Evolutionary conservation across 1,284 basidiomycete species (phyloP), one percentile per base, ranked within the genome.

Genomic region (Puccinia coronata): DNA sequence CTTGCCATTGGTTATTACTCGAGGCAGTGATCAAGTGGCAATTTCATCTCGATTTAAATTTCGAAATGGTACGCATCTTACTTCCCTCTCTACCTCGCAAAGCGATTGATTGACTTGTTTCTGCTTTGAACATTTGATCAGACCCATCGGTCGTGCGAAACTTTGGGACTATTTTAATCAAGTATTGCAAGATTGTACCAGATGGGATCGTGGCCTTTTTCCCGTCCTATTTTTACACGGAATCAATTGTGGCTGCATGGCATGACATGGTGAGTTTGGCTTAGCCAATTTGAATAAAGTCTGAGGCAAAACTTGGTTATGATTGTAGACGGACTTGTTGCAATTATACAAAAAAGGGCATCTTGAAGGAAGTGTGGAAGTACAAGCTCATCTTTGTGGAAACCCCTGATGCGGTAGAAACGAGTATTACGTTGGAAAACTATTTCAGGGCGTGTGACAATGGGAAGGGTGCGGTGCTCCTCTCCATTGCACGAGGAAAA

Each of bases 131-230:
- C n/a, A n/a, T n/a, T 71, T 34, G 23, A n/a, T 47, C 25, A 80
- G 97, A 99, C 86, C 97, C 97, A 8, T 96, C 97, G 1, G 97
- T 99, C 31, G 97, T 99, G 80, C 91, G 97, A 82, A 99, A 99
- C 87, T 99, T 98, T 86, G 97, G 97, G 51, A 97, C 93, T 85
- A 98, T 99, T 86, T 90, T 99, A 51, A 92, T 98, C 84, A 97
- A 99, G 87, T 98, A 98, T 88, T 94, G 94, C 87, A 96, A 96
- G 86, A 95, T 94, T 78, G 95, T 99, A 0, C 97, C 97, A 8
- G 97, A 99, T 87, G 97, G 97, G n/a, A 93, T 99, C 82, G 97
- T 98, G 47, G 96, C 96, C 11, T 99, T 99, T 90, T 99, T 99
- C 88, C 97, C 97, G 20, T 96, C 93, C 86, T 99, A 99, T 88